phyloP scores from a whole-genome alignment of 1,284 basidiomycete species.

The Cutaneotrichosporon sp. region DNA sequence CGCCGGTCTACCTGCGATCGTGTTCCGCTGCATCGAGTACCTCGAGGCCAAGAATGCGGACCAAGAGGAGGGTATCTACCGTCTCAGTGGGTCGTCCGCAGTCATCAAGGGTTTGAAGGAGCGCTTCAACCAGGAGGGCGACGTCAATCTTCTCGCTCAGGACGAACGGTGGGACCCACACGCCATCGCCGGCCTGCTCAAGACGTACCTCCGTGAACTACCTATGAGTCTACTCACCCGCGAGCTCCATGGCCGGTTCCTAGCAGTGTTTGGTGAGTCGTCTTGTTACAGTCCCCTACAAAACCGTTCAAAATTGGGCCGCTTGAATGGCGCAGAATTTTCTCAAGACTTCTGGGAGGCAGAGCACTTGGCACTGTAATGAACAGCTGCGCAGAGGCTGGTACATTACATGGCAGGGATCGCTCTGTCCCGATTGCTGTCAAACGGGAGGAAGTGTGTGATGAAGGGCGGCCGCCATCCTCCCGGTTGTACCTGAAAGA shows the following conservation, averaged over 20 bases:
- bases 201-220: slow-evolving; percentile 82
- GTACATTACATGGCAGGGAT: too few species aligned
- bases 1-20: slow-evolving; percentile 84
- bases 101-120: slow-evolving; percentile 92
- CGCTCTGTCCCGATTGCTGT: too few species aligned
- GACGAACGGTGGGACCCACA: slow-evolving; percentile 94
- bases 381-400: too few species aligned
- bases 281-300: too few species aligned
- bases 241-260: slow-evolving; percentile 79
- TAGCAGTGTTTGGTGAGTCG: slow-evolving; percentile 81
- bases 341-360: too few species aligned
- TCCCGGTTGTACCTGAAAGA: too few species aligned
- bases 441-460: too few species aligned
- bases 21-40: slow-evolving; percentile 89
- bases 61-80: slow-evolving; percentile 95
- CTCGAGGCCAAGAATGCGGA: slow-evolving; percentile 85
- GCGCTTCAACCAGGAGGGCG: slow-evolving; percentile 90
- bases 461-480: too few species aligned
- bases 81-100: slow-evolving; percentile 83
- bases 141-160: slow-evolving; percentile 74
- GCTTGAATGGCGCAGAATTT: too few species aligned
- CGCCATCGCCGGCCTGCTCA: slow-evolving; percentile 86
- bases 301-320: too few species aligned
- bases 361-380: too few species aligned
- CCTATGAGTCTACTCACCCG: slow-evolving; percentile 87